Conservation (phyloP, 495 filamentous ascomycete species). For the Talaromyces borbonicus region DNA sequence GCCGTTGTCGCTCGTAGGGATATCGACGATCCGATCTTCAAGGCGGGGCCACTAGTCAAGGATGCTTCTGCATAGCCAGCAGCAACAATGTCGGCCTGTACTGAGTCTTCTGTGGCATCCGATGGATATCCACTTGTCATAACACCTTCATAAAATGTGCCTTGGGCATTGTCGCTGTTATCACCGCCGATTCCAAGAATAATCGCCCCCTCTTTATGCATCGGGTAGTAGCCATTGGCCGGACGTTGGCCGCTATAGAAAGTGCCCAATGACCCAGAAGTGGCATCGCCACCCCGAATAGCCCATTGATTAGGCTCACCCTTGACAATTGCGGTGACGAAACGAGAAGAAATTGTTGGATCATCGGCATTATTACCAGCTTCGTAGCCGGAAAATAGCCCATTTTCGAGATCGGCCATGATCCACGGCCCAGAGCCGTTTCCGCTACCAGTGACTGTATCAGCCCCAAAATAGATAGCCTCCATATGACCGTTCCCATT, state of each 20-base stretch:
- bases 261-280: slow-evolving; percentile 42
- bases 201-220: slow-evolving; percentile 50
- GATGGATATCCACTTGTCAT: slow-evolving; percentile 50
- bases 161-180: slow-evolving; percentile 45
- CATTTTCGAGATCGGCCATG: slow-evolving; percentile 53
- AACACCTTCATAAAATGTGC: slow-evolving; percentile 52
- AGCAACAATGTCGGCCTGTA: slow-evolving; percentile 49
- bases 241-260: slow-evolving; percentile 45
- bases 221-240: slow-evolving; percentile 42
- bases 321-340: slow-evolving; percentile 42
- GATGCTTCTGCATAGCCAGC: slow-evolving; percentile 40
- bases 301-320: slow-evolving; percentile 42
- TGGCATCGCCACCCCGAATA: slow-evolving; percentile 43
- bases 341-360: slow-evolving; percentile 37
- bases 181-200: slow-evolving; percentile 50
- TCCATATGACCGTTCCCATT: slow-evolving; percentile 53
- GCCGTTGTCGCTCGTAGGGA: slow-evolving; percentile 41
- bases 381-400: slow-evolving; percentile 41
- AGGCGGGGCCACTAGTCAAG: neutral
- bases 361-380: slow-evolving; percentile 31
- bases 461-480: slow-evolving; percentile 47
- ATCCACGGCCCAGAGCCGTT: slow-evolving; percentile 46
- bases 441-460: slow-evolving; percentile 39
- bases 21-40: slow-evolving; percentile 34
- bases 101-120: slow-evolving; percentile 42